phyloP scores from a whole-genome alignment of 192 early-diverging fungal genomes.

The Coemansia erecta region DNA sequence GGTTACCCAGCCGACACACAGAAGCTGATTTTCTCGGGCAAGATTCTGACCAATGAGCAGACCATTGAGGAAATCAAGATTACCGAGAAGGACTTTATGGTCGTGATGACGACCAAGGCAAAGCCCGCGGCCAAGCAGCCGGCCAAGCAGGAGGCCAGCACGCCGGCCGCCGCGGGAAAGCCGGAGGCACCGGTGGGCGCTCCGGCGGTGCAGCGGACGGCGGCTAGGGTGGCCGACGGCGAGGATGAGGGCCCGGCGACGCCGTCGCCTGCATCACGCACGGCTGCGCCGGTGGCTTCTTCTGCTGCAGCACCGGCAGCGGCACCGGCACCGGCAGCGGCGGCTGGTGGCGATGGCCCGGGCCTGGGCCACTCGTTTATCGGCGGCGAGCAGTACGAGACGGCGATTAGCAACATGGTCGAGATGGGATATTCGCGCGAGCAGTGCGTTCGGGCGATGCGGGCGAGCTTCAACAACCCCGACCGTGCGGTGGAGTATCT shows the following conservation, averaged over 20 bases:
- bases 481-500: constrained; percentile 96
- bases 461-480: constrained; percentile 96
- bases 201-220: constrained; percentile 39
- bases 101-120: constrained; percentile 90
- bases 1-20: constrained; percentile 69
- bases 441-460: constrained; percentile 85
- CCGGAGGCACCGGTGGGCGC: constrained; percentile 38
- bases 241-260: constrained; percentile 45
- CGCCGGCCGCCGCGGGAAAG: constrained; percentile 38
- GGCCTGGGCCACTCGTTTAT: constrained; percentile 56
- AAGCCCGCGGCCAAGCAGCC: constrained; percentile 34
- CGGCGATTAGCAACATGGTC: constrained; percentile 82
- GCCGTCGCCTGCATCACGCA: constrained; percentile 54
- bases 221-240: constrained; percentile 22
- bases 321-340: neutral
- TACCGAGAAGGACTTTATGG: constrained; percentile 90
- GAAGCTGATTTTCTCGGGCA: constrained; percentile 90
- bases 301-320: constrained; percentile 1
- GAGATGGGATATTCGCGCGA: constrained; percentile 94
- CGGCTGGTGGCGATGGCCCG: neutral
- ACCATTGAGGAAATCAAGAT: constrained; percentile 74
- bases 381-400: constrained; percentile 73
- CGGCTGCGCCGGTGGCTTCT: too few relatives aligned
- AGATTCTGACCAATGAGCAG: constrained; percentile 80
- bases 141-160: constrained; percentile 44